A percentile compares a stretch with the other conserved stretches of the same genome.
Conservation (phyloP, 768 basidiomycete species). For the Amanita inopinata region DNA sequence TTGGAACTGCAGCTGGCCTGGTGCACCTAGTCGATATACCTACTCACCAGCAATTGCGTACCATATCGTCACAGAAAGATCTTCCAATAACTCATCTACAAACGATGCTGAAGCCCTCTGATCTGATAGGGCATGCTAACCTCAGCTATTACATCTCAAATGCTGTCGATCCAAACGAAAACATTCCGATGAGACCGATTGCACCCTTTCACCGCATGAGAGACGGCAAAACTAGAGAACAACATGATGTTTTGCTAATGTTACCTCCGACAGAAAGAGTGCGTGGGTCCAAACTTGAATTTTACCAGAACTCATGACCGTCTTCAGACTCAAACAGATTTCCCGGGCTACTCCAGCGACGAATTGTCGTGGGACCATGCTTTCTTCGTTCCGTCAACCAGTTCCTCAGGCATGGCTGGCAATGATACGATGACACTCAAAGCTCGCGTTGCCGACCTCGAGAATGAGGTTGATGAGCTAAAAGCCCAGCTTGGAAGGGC, state of each 20-base stretch:
- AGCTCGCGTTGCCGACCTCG: slow-evolving; percentile 55
- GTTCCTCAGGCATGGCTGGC: slow-evolving; percentile 17
- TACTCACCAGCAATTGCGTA: slow-evolving; percentile 83
- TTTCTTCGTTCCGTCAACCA: slow-evolving; percentile 46
- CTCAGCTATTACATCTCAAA: slow-evolving; percentile 35
- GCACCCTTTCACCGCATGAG: slow-evolving; percentile 65
- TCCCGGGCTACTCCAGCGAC: slow-evolving; percentile 33
- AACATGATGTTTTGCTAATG: slow-evolving; percentile 61
- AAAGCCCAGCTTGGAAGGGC: slow-evolving; percentile 70
- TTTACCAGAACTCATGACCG: not conserved
- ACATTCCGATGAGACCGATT: slow-evolving; percentile 57
- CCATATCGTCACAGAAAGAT: slow-evolving; percentile 63
- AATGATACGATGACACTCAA: slow-evolving; percentile 34
- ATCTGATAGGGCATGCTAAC: slow-evolving; percentile 74
- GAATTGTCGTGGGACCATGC: slow-evolving; percentile 59
- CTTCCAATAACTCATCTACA: slow-evolving; percentile 61
- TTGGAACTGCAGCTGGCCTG: slow-evolving; percentile 64
- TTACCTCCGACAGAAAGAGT: slow-evolving; percentile 41
- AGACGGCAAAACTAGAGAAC: slow-evolving; percentile 56
- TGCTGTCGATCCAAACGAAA: slow-evolving; percentile 38
- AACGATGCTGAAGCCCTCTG: slow-evolving; percentile 78
- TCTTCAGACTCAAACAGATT: slow-evolving; percentile 23
- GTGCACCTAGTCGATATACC: slow-evolving; percentile 81
- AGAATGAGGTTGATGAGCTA: slow-evolving; percentile 58
- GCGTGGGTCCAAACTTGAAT: slow-evolving; percentile 11